These are phyloP conservation scores for Fusarium sp. DNA, from an alignment of 2,329 filamentous ascomycete genomes.

Conservation along the genomic window DNA sequence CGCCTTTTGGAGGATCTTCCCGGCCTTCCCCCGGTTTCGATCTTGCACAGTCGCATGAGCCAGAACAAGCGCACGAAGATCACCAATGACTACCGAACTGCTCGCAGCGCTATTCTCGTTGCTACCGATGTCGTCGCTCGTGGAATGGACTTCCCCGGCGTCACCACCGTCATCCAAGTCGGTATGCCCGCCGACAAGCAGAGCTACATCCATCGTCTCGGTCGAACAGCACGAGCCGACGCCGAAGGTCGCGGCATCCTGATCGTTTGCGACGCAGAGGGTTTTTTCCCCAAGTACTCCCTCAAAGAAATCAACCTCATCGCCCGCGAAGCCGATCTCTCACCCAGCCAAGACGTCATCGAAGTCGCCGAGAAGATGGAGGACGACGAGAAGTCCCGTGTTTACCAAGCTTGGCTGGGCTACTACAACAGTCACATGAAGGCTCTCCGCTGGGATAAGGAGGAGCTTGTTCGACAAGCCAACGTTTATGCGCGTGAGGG, in stretches of 20 bases:
- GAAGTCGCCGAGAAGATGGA: conserved; percentile 56
- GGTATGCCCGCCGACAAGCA: conserved; percentile 69
- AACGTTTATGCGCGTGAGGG: conserved; percentile 62
- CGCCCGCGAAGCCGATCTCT: conserved; percentile 57
- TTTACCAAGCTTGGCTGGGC: conserved; percentile 68
- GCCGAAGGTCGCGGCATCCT: conserved; percentile 72
- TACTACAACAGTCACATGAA: conserved; percentile 65
- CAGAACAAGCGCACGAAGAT: conserved; percentile 63
- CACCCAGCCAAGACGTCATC: conserved; percentile 51
- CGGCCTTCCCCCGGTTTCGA: conserved; percentile 55
- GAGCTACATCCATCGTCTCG: conserved; percentile 74
- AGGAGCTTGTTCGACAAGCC: conserved; percentile 59
- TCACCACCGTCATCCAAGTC: conserved; percentile 73
- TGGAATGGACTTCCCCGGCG: conserved; percentile 78
- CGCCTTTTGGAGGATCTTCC: conserved; percentile 54
- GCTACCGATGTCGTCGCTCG: conserved; percentile 78
- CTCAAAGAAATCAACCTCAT: conserved; percentile 66
- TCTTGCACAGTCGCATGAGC: conserved; percentile 62
- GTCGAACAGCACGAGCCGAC: conserved; percentile 73
- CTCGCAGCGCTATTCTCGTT: conserved; percentile 65
- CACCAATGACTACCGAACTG: conserved; percentile 71
- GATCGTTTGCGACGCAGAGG: conserved; percentile 64
- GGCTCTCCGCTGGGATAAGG: conserved; percentile 54
- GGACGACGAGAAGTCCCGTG: conserved; percentile 56
- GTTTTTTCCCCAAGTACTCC: conserved; percentile 60